These are phyloP conservation scores for Ceratorhiza oryzae-sativae DNA, from an alignment of 1,284 basidiomycete genomes.

Conservation along the genomic window DNA sequence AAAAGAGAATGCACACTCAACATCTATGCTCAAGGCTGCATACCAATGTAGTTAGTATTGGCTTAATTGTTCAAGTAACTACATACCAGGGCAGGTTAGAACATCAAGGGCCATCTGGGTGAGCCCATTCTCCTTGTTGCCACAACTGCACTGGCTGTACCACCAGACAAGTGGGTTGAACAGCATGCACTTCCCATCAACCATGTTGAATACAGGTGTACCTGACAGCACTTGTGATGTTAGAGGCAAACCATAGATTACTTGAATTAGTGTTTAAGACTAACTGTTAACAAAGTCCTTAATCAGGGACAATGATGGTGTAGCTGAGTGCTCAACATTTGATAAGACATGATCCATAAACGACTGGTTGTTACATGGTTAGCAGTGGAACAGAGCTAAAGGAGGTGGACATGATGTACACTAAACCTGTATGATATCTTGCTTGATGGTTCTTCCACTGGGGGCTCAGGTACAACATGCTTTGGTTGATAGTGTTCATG, in stretches of 20 bases:
- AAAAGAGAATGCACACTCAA: conserved; percentile 10
- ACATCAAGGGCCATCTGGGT: conserved; percentile 19
- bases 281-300: too few species aligned
- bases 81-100: conserved; percentile 3
- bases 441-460: background rate
- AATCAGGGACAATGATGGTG: too few species aligned
- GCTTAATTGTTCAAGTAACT: background rate
- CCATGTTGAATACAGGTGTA: background rate
- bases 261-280: too few species aligned
- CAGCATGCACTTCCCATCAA: too few species aligned
- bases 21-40: conserved; percentile 10
- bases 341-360: too few species aligned
- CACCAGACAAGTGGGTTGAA: conserved; percentile 18
- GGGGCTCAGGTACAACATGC: background rate
- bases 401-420: too few species aligned
- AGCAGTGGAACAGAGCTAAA: too few species aligned
- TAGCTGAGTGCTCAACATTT: too few species aligned
- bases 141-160: background rate
- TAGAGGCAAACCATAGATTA: background rate
- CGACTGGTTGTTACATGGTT: too few species aligned
- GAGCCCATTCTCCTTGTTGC: conserved; percentile 4
- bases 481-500: background rate
- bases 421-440: background rate
- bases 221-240: background rate
- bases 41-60: background rate